These are phyloP conservation scores for Hydrangea macrophylla DNA, from an alignment of 148 eudicot species.

Conservation along the genomic window DNA sequence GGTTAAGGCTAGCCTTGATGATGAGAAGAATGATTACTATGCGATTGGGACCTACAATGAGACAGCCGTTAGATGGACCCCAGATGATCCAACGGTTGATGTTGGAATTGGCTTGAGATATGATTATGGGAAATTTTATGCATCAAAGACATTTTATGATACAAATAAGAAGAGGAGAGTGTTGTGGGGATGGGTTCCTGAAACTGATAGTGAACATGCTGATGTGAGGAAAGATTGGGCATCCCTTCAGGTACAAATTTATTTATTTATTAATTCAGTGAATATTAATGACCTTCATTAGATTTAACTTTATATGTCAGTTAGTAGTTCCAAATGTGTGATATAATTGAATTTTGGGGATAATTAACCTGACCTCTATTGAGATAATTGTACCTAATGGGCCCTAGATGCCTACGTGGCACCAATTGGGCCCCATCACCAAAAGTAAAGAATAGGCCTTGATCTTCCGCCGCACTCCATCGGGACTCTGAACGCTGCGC, in stretches of 20 bases:
- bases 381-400: too few species aligned
- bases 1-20: slow-evolving; percentile 69
- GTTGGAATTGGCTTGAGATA: slow-evolving; percentile 66
- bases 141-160: slow-evolving; percentile 80
- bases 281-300: too few species aligned
- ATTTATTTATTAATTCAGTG: not conserved
- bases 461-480: too few species aligned
- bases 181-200: slow-evolving; percentile 76
- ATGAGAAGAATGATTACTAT: slow-evolving; percentile 68
- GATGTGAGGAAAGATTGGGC: slow-evolving; percentile 82
- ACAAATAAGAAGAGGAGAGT: slow-evolving; percentile 55
- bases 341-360: too few species aligned
- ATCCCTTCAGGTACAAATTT: slow-evolving; percentile 51
- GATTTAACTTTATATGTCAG: too few species aligned
- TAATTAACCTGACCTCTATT: too few species aligned
- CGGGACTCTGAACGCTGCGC: too few species aligned
- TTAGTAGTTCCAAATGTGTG: too few species aligned
- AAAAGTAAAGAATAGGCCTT: too few species aligned
- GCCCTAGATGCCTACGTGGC: too few species aligned
- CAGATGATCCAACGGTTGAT: slow-evolving; percentile 60
- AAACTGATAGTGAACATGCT: slow-evolving; percentile 51
- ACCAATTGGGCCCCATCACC: too few species aligned
- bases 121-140: slow-evolving; percentile 75
- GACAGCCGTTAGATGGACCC: slow-evolving; percentile 39
- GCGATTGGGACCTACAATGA: slow-evolving; percentile 61